These are phyloP conservation scores for Pseudogymnoascus sp. DNA, from an alignment of 2,329 filamentous ascomycete genomes.

Conservation along the genomic window DNA sequence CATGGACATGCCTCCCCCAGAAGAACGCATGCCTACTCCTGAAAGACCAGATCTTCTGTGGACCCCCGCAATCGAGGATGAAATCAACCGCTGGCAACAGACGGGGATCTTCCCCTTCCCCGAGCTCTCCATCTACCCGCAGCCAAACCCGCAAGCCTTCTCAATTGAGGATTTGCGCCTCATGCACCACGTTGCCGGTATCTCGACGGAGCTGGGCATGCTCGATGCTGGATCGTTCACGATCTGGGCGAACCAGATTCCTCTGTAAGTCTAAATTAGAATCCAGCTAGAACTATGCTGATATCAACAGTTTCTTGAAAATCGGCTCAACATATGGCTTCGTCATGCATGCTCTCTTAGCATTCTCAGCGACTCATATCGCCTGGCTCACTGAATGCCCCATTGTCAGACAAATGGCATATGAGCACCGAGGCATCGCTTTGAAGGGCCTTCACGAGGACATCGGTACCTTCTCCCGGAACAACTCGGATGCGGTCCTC, in stretches of 20 bases:
- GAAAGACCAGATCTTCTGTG: constrained; percentile 68
- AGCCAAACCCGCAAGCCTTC: constrained; percentile 64
- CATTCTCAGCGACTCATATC: constrained; percentile 90
- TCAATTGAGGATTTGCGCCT: constrained; percentile 74
- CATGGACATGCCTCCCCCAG: constrained; percentile 72
- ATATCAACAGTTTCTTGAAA: constrained; percentile 61
- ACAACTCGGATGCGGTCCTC: constrained; percentile 84
- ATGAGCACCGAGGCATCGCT: constrained; percentile 79
- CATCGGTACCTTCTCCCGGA: constrained; percentile 73
- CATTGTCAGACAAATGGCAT: constrained; percentile 79
- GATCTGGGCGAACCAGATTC: constrained; percentile 87
- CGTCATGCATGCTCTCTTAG: constrained; percentile 88
- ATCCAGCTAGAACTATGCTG: constrained; percentile 14
- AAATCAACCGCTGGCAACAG: constrained; percentile 74
- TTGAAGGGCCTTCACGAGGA: constrained; percentile 83
- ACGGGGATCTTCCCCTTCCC: constrained; percentile 82
- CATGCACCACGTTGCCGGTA: constrained; percentile 81
- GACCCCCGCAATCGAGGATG: constrained; percentile 75
- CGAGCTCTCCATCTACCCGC: constrained; percentile 68
- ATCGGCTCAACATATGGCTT: constrained; percentile 76
- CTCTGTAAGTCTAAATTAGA: constrained; percentile 57
- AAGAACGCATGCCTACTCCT: constrained; percentile 53
- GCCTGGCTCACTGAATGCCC: constrained; percentile 81
- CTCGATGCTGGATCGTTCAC: constrained; percentile 77
- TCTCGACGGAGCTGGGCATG: constrained; percentile 73